These are phyloP conservation scores for Immersiella caudata DNA, from an alignment of 495 filamentous ascomycete genomes.

Conservation along the genomic window DNA sequence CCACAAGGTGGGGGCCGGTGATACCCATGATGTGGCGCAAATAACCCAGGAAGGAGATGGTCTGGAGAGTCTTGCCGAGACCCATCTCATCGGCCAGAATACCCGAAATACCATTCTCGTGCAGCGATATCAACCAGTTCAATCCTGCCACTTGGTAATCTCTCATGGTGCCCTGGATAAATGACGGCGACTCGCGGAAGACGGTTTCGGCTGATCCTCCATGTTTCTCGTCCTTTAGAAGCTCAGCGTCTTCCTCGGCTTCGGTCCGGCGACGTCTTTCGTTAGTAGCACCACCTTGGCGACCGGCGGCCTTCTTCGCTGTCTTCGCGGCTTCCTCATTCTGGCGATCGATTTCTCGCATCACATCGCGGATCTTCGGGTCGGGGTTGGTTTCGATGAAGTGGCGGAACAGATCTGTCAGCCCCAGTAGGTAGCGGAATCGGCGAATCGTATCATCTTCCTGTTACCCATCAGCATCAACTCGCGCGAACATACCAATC, in stretches of 20 bases:
- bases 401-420: conserved; percentile 97
- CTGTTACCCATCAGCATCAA: conserved; percentile 46
- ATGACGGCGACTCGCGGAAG: conserved; percentile 89
- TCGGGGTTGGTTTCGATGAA: conserved; percentile 98
- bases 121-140: conserved; percentile 97
- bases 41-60: conserved; percentile 87
- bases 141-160: conserved; percentile 94
- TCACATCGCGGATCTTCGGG: conserved; percentile 85
- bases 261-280: conserved; percentile 86
- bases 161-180: conserved; percentile 86
- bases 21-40: conserved; percentile 86
- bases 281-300: conserved; percentile 81
- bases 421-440: conserved; percentile 92
- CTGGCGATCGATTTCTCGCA: conserved; percentile 89
- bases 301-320: conserved; percentile 69
- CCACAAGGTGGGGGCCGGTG: conserved; percentile 89
- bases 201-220: conserved; percentile 84
- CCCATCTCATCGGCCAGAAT: conserved; percentile 99
- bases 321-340: conserved; percentile 72
- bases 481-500: background rate
- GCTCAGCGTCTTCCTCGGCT: conserved; percentile 95
- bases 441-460: conserved; percentile 94
- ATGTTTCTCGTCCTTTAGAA: conserved; percentile 86
- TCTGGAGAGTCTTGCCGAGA: conserved; percentile 91
- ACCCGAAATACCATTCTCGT: conserved; percentile 98